A percentile compares a stretch with the other conserved stretches of the same genome.
phyloP scores from a whole-genome alignment of 371 early-diverging fungal species.

The Mucor irregularis region DNA sequence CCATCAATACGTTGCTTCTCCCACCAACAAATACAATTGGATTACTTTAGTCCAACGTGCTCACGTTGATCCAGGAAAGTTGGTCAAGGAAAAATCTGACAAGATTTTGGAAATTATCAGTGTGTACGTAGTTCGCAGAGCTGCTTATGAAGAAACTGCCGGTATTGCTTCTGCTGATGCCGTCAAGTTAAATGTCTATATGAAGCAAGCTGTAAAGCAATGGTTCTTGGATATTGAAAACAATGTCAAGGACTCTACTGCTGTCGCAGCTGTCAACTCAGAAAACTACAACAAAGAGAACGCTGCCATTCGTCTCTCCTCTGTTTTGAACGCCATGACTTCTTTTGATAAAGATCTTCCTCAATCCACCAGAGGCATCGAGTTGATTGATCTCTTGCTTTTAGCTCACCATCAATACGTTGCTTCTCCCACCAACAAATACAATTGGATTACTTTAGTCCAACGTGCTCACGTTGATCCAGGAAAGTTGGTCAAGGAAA shows the following conservation, averaged over 20 bases:
- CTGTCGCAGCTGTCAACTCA: slow-evolving; percentile 50
- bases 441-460: slow-evolving; percentile 83
- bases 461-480: slow-evolving; percentile 79
- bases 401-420: slow-evolving; percentile 75
- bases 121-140: slow-evolving; percentile 55
- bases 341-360: slow-evolving; percentile 40
- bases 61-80: slow-evolving; percentile 69
- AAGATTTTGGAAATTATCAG: slow-evolving; percentile 49
- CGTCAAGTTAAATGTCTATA: slow-evolving; percentile 36
- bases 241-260: slow-evolving; percentile 55
- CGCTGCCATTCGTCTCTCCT: slow-evolving; percentile 53
- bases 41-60: slow-evolving; percentile 79
- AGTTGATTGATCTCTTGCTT: slow-evolving; percentile 67
- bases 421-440: slow-evolving; percentile 66
- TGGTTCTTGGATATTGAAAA: slow-evolving; percentile 60
- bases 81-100: slow-evolving; percentile 51
- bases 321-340: slow-evolving; percentile 68
- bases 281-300: slow-evolving; percentile 50
- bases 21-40: slow-evolving; percentile 80
- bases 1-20: slow-evolving; percentile 70
- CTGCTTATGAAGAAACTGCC: slow-evolving; percentile 48
- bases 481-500: slow-evolving; percentile 59
- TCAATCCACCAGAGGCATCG: slow-evolving; percentile 40
- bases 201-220: slow-evolving; percentile 49
- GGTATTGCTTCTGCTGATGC: slow-evolving; percentile 42